Base-by-base conservation (phyloP, 352 stramenopile genomes). In the Phytophthora nicotianae region DNA sequence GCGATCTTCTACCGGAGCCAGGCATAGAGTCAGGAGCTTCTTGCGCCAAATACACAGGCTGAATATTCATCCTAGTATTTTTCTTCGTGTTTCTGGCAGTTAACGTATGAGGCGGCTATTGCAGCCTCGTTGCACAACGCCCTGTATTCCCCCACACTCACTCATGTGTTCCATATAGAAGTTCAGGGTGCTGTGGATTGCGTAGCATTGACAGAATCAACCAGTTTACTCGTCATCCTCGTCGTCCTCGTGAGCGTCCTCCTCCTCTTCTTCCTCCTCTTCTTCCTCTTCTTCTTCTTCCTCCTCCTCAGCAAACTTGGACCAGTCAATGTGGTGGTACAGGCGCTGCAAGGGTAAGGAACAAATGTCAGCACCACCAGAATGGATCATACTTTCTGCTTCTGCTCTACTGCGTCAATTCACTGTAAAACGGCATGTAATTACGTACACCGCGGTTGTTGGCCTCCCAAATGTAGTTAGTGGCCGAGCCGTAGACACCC, bases 281-380 rank as follows among this genome's bases (percentile, higher is more conserved):
- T 87, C 79, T 29, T 94, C 83, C 6, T 56, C 45, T 19, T 50
- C 45, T 5, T 50, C 45, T 21, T 93, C 86, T 40, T 95, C 86
- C 2, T 95, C 86, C 50, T 92, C 83, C 57, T 88, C 79, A 68
- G 89, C 88, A 74, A 95, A 95, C 68, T 93, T 76, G 32, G 74
- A 81, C 86, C 86, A 95, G 79, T 93, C 86, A 29, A 95, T 86
- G 79, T 95, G 86, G 69, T 95, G 83, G 72, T 93, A 95, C 77
- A 95, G 70, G 50, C 86, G 81, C 84, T 93, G 49, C 1, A 45
- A 43, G 20, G 6, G 50, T 20, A 43, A 48, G 11, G 50, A 51
- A 32, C 20, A 58, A 29, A 17, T 51, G 61, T 53, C 29, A 67
- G 63, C 53, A 76, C 65, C 71, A 78, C 61, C 75, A 81, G 70